Conservation (phyloP, 306 rosid genomes). For the Pachyrhizus erosus region DNA sequence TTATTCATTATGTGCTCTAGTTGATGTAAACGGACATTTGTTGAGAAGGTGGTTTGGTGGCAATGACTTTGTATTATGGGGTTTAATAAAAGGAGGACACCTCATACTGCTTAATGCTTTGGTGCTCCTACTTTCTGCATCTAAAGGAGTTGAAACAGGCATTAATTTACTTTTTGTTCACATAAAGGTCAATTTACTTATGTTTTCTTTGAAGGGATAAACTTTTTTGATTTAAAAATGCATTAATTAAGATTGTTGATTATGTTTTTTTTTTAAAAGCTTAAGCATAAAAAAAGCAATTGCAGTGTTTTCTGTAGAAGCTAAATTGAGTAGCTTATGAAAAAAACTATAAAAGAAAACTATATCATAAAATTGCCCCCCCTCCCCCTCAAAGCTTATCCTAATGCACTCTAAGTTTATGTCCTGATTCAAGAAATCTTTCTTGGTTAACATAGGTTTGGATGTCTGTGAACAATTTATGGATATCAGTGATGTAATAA, state of each 20-base stretch:
- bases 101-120: not conserved
- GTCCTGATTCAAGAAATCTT: slow-evolving; percentile 37
- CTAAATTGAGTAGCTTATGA: not conserved
- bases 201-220: not conserved
- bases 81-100: not conserved
- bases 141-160: slow-evolving; percentile 2
- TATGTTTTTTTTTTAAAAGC: not conserved
- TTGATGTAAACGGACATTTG: slow-evolving; percentile 25
- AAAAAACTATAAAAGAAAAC: not conserved
- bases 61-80: slow-evolving; percentile 16
- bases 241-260: not conserved
- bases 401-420: slow-evolving; percentile 9
- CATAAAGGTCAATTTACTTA: slow-evolving; percentile 5
- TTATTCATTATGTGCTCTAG: slow-evolving; percentile 11
- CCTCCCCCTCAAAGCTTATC: not conserved
- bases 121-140: slow-evolving; percentile 5
- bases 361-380: not conserved
- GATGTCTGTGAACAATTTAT: slow-evolving; percentile 94
- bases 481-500: slow-evolving; percentile 96
- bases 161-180: slow-evolving; percentile 29
- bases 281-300: not conserved
- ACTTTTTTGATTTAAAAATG: not conserved
- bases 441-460: slow-evolving; percentile 67
- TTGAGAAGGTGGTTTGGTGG: slow-evolving; percentile 19
- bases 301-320: not conserved